phyloP scores from a whole-genome alignment of 371 early-diverging fungal genomes.

The Gilbertella persicaria region DNA sequence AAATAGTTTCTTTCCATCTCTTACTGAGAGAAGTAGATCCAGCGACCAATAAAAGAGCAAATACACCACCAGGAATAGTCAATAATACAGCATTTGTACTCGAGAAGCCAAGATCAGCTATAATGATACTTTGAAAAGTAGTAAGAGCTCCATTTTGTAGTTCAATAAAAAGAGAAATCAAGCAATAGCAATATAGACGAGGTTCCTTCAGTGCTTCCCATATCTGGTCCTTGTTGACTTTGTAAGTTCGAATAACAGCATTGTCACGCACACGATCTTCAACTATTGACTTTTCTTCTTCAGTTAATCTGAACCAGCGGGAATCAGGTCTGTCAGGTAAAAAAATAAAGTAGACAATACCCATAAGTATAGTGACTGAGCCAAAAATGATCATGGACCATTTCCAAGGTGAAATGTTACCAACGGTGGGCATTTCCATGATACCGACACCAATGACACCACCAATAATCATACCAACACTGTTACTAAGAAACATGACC shows the following conservation, averaged over 20 bases:
- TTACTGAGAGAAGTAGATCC: slow-evolving; percentile 6
- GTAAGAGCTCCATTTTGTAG: slow-evolving; percentile 28
- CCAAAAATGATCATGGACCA: slow-evolving; percentile 27
- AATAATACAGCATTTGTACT: slow-evolving; percentile 11
- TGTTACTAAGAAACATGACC: slow-evolving; percentile 36
- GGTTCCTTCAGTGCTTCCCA: slow-evolving; percentile 18
- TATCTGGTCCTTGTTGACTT: slow-evolving; percentile 13
- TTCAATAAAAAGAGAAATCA: slow-evolving; percentile 15
- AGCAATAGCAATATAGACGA: slow-evolving; percentile 20
- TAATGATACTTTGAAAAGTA: slow-evolving; percentile 17
- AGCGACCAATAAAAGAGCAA: slow-evolving; percentile 2
- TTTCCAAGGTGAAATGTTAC: slow-evolving; percentile 23
- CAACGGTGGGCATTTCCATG: slow-evolving; percentile 20
- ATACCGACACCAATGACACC: slow-evolving; percentile 38
- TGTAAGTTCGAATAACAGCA: slow-evolving; percentile 15
- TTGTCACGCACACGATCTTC: slow-evolving; percentile 30
- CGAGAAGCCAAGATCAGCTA: slow-evolving; percentile 12
- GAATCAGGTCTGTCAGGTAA: slow-evolving; percentile 22
- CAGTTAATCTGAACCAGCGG: slow-evolving; percentile 14
- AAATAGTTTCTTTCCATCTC: slow-evolving; percentile 10
- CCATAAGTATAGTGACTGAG: slow-evolving; percentile 2
- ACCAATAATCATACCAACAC: slow-evolving; percentile 22
- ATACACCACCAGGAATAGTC: slow-evolving; percentile 11
- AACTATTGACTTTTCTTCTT: slow-evolving; percentile 19
- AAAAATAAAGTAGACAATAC: slow-evolving; percentile 17